Base-by-base conservation (phyloP, 2,329 filamentous ascomycete species). In the Aureobasidium sp. region DNA sequence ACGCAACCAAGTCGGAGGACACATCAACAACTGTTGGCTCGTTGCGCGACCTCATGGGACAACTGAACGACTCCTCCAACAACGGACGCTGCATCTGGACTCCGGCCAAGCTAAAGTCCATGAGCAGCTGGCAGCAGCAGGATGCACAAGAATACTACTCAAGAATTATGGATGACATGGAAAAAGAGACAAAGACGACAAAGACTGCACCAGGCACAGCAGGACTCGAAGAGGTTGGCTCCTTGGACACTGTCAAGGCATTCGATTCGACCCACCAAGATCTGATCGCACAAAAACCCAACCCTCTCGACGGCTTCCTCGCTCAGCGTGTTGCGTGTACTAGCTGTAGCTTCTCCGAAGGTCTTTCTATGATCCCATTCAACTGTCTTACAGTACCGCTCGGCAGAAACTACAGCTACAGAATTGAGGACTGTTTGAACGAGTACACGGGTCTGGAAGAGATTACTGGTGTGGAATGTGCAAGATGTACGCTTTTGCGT, bases 81-180 rank as follows among this genome's bases (percentile, higher is more conserved):
- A 87, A 90, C 64, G 90, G 90, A 8, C 82, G 81, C 68, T 87
- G 86, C 22, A 78, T 97, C 15, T 96, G 90, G 90, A 91, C 91
- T 7, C 89, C 90, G 0, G 78, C 82, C 0, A 84, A 88, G 60
- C 78, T 97, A 49, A 96, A 96, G 74, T 92, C 87, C 11, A 95
- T 97, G 87, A 93, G 88, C 73, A 96, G 90, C 33, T 96, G 89
- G 84, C 89, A 95, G 67, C 94, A 97, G 72, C 94, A 99, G 74
- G 94, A 99, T 75, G 94, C 94, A 5, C 94, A 97, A 71, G 94
- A 99, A 73, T 99, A 97, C 73, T 97, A 90, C 69, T 93, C 91
- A 17, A 95, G 93, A 69, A 81, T 99, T 15, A 69, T 74, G 66
- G 72, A 74, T 49, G 72, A 74, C 60, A 75, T 97, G 52, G 91